Base-by-base conservation (phyloP, 1,284 basidiomycete genomes). In the Melampsora occidentalis region DNA sequence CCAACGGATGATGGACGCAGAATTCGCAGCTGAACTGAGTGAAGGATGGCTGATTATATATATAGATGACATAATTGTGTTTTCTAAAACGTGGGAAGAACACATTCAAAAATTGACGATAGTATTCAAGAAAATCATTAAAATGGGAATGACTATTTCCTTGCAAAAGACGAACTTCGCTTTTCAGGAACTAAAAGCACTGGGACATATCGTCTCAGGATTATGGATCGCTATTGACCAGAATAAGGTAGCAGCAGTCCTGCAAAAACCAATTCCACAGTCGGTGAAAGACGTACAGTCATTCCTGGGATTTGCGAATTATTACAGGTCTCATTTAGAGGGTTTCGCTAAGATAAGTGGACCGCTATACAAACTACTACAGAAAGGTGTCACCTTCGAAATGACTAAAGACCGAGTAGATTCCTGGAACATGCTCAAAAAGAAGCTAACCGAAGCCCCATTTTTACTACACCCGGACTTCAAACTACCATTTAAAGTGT, bases 261-360 rank as follows among this genome's bases (percentile, higher is more conserved):
- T 65, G 0, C 72, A 81, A 6, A 87, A 86, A 85, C 84, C 83
- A 0, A 33, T 33, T 0, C 86, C 85, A 2, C 78, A 64, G 0
- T 79, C 71, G 1, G 77, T 84, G 18, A 79, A 80, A 61, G 79
- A 84, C 14, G 63, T 84, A 22, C 83, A 84, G 76, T 78, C 73
- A 5, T 85, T 84, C 81, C 79, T 85, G 16, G 84, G 84, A 33
- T 83, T 85, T 49, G 81, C 80, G 31, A 85, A 85, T 78, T 86
- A 84, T 79, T 35, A 35, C 35, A 35, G 35, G 35, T 35, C 35
- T 9, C 35, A 35, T 9, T 35, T 35, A 9, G 35, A 35, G 9
- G 35, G 35, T 4, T 35, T 35, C 9, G 35, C 35, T 9, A 35
- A 35, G 35, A 9, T 9, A 3, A 35, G 35, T 9, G 35, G 35